Base-by-base conservation (phyloP, 352 stramenopile species). In the Phytopythium boreale region DNA sequence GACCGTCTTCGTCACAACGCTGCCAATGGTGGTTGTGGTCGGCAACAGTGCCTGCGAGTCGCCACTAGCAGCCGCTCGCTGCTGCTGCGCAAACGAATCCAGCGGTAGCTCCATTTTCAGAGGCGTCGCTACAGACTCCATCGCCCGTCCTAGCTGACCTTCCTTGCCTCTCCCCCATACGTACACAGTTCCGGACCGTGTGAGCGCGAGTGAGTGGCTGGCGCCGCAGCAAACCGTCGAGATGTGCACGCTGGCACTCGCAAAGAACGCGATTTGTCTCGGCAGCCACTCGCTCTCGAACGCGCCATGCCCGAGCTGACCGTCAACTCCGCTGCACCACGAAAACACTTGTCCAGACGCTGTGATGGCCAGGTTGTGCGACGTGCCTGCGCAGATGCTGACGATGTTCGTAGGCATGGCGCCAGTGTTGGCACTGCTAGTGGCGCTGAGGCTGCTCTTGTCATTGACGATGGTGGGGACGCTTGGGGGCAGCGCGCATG, bases 231-330 rank as follows among this genome's bases (percentile, higher is more conserved):
- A 59, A 10, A 79, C 62, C 4, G 70, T 53, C 26, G 61, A 64
- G 5, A 84, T 66, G 0, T 72, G 56, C 24, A 80, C 51, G 24
- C 67, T 63, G 3, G 73, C 67, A 46, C 10, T 52, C 2, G 56
- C 11, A 9, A 89, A 88, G 62, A 70, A 82, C 9, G 74, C 63
- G 14, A 92, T 69, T 46, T 84, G 75, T 2, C 76, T 70, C 3
- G 83, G 83, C 7, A 74, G 62, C 83, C 80, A 92, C 51, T 90
- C 83, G 66, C 79, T 92, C 15, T 77, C 70, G 27, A 46, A 57
- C 3, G 24, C 44, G 15, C 68, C 69, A 26, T 92, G 81, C 0
- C 84, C 84, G 2, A 92, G 66, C 50, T 90, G 84, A 11, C 84
- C 81, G 31, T 89, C 72, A 0, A 76, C 67, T 0, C 80, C 79